phyloP scores from a whole-genome alignment of 805 yeast genomes.

The Huiozyma sinensis region DNA sequence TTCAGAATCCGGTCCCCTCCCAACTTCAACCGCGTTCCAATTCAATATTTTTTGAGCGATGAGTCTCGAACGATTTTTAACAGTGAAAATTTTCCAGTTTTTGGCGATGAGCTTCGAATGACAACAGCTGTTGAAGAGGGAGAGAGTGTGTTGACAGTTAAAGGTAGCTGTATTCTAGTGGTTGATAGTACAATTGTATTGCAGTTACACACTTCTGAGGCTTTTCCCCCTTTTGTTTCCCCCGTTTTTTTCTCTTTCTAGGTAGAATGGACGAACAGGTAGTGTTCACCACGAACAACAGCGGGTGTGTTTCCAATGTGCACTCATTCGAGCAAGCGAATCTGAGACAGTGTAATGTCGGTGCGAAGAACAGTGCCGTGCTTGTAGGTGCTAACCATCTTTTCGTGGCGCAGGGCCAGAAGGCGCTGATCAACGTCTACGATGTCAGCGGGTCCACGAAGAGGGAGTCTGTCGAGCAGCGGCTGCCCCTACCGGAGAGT shows the following conservation, averaged over 20 bases:
- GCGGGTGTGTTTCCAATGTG: slow-evolving; percentile 21
- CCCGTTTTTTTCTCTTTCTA: too few species aligned
- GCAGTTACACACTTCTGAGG: too few species aligned
- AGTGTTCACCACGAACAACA: slow-evolving; percentile 21
- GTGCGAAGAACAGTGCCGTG: slow-evolving; percentile 39
- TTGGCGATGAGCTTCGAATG: slow-evolving; percentile 1
- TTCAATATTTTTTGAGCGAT: too few species aligned
- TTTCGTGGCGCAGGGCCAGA: slow-evolving; percentile 55
- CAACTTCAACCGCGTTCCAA: too few species aligned
- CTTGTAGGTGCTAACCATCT: slow-evolving; percentile 47
- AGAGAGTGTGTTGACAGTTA: not conserved
- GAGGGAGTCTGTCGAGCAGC: slow-evolving; percentile 54
- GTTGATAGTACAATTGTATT: too few species aligned
- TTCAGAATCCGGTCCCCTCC: not conserved
- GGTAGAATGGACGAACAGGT: slow-evolving; percentile 18
- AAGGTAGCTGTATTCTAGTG: too few species aligned
- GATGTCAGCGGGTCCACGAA: slow-evolving; percentile 32
- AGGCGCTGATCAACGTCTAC: slow-evolving; percentile 69
- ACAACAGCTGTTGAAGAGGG: not conserved
- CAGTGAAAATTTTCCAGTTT: slow-evolving; percentile 4
- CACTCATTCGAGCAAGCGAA: slow-evolving; percentile 24
- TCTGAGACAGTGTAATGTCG: slow-evolving; percentile 33
- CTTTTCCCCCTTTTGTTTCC: too few species aligned
- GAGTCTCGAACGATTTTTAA: not conserved
- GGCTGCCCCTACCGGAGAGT: slow-evolving; percentile 76